Evolutionary conservation across 768 basidiomycete genomes (phyloP).

Genomic region (Hypholoma sublateritium): DNA sequence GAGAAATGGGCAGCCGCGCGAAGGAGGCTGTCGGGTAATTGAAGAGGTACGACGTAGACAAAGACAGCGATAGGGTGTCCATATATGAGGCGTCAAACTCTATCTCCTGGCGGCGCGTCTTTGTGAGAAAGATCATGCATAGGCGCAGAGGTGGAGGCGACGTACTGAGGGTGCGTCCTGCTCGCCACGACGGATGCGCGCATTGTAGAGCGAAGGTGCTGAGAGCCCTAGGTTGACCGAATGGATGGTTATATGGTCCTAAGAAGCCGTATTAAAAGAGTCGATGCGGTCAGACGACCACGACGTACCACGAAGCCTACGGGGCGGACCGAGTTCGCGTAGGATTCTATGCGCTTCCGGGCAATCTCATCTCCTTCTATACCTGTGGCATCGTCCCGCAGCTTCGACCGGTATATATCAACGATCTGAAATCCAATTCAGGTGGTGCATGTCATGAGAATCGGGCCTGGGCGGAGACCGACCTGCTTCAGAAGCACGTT

Average conservation of each 20-base stretch:
- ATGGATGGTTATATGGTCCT: conserved; percentile 89
- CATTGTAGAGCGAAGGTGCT: conserved; percentile 77
- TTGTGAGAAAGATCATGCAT: conserved; percentile 9
- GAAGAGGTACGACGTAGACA: conserved; percentile 80
- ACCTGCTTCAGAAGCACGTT: conserved; percentile 86
- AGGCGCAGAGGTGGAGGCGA: not conserved
- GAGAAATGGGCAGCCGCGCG: conserved; percentile 77
- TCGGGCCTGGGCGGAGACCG: conserved; percentile 11
- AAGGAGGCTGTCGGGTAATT: conserved; percentile 85
- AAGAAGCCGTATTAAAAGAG: conserved; percentile 1
- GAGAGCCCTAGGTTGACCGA: conserved; percentile 80
- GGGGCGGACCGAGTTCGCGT: conserved; percentile 77
- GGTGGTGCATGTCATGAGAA: conserved; percentile 3
- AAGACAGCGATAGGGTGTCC: conserved; percentile 81
- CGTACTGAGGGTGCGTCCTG: conserved; percentile 20
- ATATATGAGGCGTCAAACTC: conserved; percentile 84
- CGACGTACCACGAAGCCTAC: conserved; percentile 60
- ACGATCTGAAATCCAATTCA: conserved; percentile 45
- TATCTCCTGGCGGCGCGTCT: conserved; percentile 51
- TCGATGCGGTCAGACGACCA: not conserved
- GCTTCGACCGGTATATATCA: conserved; percentile 73
- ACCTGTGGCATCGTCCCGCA: conserved; percentile 69
- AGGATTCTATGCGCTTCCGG: conserved; percentile 74
- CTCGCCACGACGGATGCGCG: conserved; percentile 40
- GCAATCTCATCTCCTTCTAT: conserved; percentile 82